Percentiles rank a stretch among this genome's conserved stretches.
These are phyloP conservation scores for Linnemannia exigua DNA, from an alignment of 192 early-diverging fungal species.

Conservation along the genomic window DNA sequence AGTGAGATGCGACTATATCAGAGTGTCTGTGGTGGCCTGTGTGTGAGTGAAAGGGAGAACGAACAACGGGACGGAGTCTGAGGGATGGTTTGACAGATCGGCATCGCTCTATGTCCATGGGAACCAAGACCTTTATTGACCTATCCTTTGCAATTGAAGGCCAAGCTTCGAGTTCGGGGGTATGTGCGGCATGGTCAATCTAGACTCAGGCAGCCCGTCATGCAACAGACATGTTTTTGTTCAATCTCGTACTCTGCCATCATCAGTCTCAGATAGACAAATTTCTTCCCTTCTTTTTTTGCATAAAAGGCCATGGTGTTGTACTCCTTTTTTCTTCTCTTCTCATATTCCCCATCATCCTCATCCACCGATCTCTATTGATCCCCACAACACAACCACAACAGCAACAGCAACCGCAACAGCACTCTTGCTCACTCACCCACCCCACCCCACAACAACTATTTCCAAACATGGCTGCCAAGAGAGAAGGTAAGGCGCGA, in stretches of 20 bases:
- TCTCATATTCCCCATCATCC: neutral
- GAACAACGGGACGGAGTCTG: neutral
- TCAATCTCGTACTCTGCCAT: neutral
- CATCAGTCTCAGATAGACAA: neutral
- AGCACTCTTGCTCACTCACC: neutral
- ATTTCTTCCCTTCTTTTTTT: neutral
- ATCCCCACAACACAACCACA: neutral
- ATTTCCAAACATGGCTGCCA: slow-evolving; percentile 11
- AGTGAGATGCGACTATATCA: neutral
- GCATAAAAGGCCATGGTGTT: neutral
- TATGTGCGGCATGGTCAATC: too few species aligned
- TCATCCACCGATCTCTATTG: neutral
- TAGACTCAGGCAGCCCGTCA: neutral
- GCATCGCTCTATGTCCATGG: neutral
- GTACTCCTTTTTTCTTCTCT: neutral
- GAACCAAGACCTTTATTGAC: neutral
- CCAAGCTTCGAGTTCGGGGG: neutral
- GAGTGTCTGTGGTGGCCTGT: neutral
- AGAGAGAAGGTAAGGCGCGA: neutral
- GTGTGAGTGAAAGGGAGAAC: neutral
- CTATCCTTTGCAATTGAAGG: neutral
- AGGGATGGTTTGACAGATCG: slow-evolving; percentile 1
- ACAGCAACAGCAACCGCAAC: neutral
- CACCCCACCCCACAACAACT: neutral
- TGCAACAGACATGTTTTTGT: neutral